Base-by-base conservation (phyloP, 768 basidiomycete genomes). In the Galerina sulciceps region DNA sequence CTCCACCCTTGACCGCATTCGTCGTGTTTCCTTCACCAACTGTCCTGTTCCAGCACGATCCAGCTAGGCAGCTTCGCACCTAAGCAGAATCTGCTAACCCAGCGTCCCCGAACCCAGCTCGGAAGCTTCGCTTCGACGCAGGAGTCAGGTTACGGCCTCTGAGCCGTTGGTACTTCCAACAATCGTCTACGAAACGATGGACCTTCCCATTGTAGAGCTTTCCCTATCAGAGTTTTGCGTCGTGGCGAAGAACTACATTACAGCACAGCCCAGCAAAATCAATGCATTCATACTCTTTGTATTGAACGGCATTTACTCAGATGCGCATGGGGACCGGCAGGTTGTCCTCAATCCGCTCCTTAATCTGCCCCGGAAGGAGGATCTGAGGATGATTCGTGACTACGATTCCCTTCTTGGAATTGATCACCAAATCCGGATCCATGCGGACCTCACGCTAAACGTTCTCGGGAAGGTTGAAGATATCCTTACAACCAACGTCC, bases 401-500 rank as follows among this genome's bases (percentile, higher is more conserved):
- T 71, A 64, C 35, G 67, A 69, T 43, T 69, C 65, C 6, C 17
- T 71, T 11, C 58, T 69, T 11, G 68, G 68, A 1, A 57, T 71
- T n/a, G 17, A 35, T 22, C 23, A 10, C 2, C 17, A 65, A n/a
- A 64, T 69, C 20, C 20, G n/a, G 3, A 46, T 66, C 38, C 14
- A 41, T 0, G 13, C 18, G 0, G 5, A 34, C 20, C 37, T 71
- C 2, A 58, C 55, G 1, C n/a, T 68, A 10, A 60, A 57, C 47
- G 62, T 65, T 1, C 43, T 67, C 4, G 20, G 65, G 0, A 61
- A 59, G 10, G 13, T 31, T 1, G 50, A 61, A 34, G 67, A 71
- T 38, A 64, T 63, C 1, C 55, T 71, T 0, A 45, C 22, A 10
- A 22, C 13, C 8, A 65, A 65, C 37, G 60, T 68, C 17, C 70